Base-by-base conservation (phyloP, 2,329 filamentous ascomycete genomes). In the Hymenoscyphus fructigenus region DNA sequence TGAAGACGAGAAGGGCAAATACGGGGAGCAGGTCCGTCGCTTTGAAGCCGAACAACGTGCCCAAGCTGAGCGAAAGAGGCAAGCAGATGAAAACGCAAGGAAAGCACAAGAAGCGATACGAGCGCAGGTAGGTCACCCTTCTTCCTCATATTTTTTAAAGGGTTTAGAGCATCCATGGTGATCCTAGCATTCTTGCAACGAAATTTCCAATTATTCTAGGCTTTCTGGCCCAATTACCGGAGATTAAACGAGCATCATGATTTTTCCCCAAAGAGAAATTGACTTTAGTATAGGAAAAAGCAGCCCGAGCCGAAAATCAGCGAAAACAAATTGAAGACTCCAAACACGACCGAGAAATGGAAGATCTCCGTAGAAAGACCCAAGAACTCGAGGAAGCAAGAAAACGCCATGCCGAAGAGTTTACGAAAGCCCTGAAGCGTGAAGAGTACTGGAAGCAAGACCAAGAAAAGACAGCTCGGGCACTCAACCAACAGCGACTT, bases 381-480 rank as follows among this genome's bases (percentile, higher is more conserved):
- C 47, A 53, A 53, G 47, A 53, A 23, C 47, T 53, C 10, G 47
- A 53, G 47, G 47, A 53, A 53, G 47, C 47, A 26, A 20, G 47
- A 26, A 53, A 53, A 53, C 47, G 20, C 3, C 47, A 53, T 23
- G 20, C n/a, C 12, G 47, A 53, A 53, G 47, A 53, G 14, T 53
- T 28, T 53, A 23, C 7, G 5, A 53, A 53, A 53, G 47, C 47
- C 47, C 47, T 53, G 12, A 53, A 53, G n/a, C 47, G 47, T 26
- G 47, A 53, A 14, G 47, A 53, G 26, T 53, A 53, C 20, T 53
- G 47, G 47, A 53, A 53, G 47, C 47, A 53, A 53, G 47, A 53
- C 47, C 47, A 53, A 53, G 47, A 53, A 53, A 53, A 53, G 5
- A 53, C 47, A 53, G 47, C 47, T 53, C 47, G 47, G 2, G 47